phyloP scores from a whole-genome alignment of 768 basidiomycete genomes.

The Phylloporus sp. region DNA sequence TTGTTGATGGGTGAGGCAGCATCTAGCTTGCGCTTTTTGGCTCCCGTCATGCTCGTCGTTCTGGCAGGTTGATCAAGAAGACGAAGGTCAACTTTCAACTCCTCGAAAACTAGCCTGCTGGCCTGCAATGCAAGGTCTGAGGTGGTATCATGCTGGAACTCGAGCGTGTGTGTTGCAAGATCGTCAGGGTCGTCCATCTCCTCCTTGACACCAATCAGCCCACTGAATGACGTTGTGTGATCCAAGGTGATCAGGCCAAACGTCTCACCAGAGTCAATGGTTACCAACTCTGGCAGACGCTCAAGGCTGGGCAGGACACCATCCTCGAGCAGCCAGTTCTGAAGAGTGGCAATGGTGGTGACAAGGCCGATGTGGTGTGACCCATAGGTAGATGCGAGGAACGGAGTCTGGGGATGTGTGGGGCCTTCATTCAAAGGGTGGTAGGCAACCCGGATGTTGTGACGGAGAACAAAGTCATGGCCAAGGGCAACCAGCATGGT shows the following conservation, averaged over 20 bases:
- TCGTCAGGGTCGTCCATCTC: background rate
- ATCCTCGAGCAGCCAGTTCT: background rate
- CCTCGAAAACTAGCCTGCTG: background rate
- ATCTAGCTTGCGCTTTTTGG: background rate
- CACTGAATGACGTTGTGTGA: background rate
- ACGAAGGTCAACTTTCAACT: background rate
- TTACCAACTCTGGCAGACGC: background rate
- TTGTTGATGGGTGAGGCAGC: background rate
- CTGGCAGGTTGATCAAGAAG: background rate
- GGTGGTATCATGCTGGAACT: background rate
- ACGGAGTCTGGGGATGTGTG: background rate
- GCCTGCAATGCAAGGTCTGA: background rate
- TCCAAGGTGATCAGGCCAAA: background rate
- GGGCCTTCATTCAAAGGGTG: background rate
- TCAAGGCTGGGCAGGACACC: background rate
- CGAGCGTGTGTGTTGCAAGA: background rate
- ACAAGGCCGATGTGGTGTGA: background rate
- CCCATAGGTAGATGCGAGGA: background rate
- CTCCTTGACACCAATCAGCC: background rate
- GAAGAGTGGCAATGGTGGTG: background rate
- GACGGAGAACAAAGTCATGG: conserved; percentile 21
- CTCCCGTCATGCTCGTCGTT: background rate
- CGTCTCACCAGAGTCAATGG: background rate
- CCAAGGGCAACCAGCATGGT: conserved; percentile 10
- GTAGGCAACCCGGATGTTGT: conserved; percentile 16